Evolutionary conservation across 2,329 filamentous ascomycete species (phyloP).

Genomic region (Colletotrichum tanaceti): DNA sequence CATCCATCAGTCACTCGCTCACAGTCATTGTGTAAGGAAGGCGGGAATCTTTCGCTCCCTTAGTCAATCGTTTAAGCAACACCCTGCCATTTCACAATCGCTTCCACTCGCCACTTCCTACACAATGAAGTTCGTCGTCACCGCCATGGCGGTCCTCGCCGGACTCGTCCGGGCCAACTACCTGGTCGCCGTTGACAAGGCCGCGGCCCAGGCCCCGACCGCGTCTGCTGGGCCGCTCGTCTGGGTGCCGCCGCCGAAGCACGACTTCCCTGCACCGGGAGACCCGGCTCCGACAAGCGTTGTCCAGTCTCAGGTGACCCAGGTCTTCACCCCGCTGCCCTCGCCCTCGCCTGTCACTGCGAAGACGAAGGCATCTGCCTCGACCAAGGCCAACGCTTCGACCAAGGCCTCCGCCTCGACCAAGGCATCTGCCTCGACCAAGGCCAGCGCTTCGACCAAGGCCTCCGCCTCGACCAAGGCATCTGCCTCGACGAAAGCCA

Average conservation of each 20-base stretch:
- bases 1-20: slow-evolving; percentile 35
- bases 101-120: slow-evolving; percentile 2
- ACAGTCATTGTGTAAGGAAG: slow-evolving; percentile 30
- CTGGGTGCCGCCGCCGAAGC: not conserved
- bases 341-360: not conserved
- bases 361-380: not conserved
- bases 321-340: not conserved
- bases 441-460: not conserved
- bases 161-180: slow-evolving; percentile 27
- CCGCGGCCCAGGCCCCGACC: not conserved
- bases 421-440: not conserved
- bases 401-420: not conserved
- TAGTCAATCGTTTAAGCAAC: slow-evolving; percentile 34
- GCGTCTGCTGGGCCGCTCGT: not conserved
- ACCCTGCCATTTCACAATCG: slow-evolving; percentile 3
- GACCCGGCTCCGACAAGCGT: slow-evolving; percentile 10
- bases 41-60: slow-evolving; percentile 31
- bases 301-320: not conserved
- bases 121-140: slow-evolving; percentile 34
- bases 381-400: not conserved
- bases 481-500: slow-evolving; percentile 5
- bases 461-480: not conserved
- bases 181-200: not conserved
- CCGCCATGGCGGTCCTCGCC: slow-evolving; percentile 31
- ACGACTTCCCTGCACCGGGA: slow-evolving; percentile 22